Base-by-base conservation (phyloP, 2,329 filamentous ascomycete species). In the Paraconiothyrium brasiliense region DNA sequence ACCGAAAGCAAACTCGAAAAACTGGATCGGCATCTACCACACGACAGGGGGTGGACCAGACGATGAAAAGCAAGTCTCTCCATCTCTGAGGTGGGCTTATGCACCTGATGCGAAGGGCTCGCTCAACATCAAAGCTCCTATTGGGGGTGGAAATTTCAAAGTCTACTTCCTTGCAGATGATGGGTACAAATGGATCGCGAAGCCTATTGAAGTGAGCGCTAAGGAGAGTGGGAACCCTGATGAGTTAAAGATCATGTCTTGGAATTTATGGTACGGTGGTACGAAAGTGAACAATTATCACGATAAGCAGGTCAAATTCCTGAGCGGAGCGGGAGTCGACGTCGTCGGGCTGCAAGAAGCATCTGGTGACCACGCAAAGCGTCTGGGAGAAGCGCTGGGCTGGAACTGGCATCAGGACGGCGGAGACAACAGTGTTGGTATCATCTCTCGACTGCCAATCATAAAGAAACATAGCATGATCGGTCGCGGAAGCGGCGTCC, bases 331-430 rank as follows among this genome's bases (percentile, higher is more conserved):
- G 10, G 49, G 41, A 30, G 43, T 57, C 2, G 61, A 64, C 27
- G 43, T 64, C n/a, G 47, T 64, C 35, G 58, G 61, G 10, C 35
- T 64, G n/a, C 58, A 64, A 27, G 61, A 64, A 59, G 61, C 61
- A 6, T 48, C 39, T 22, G 58, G 58, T 2, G 30, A 37, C 35
- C 54, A 61, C 27, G 58, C 50, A n/a, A 61, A 64, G 50, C 61
- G 58, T 9, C 58, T 64, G 8, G 61, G 49, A 32, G 58, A 64
- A 47, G 61, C 61, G 2, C 43, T 61, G 27, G 61, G 58, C 41
- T 64, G 61, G 58, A 64, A 64, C 46, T 64, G 46, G n/a, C 58
- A 61, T 37, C 58, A 64, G 22, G 41, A 47, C 27, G 39, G 43
- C 24, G 37, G 43, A 13, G 51, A 61, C 3, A 58, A 61, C 27